Base-by-base conservation (phyloP, 2,329 filamentous ascomycete species). In the Phialemoniopsis sp. region DNA sequence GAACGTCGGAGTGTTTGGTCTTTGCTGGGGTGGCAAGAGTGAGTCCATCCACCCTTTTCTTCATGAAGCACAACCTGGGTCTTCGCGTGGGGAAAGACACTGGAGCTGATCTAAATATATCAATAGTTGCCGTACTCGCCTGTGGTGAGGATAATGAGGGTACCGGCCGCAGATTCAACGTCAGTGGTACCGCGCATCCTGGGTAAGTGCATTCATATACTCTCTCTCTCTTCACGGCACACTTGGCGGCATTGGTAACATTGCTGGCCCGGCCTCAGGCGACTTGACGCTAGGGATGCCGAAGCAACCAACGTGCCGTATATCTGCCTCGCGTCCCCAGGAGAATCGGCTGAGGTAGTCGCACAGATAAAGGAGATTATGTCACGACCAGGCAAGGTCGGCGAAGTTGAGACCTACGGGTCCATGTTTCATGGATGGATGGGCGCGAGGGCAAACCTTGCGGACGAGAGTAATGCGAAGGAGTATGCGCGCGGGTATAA, bases 391-490 rank as follows among this genome's bases (percentile, higher is more conserved):
- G 66, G 53, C 7, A 60, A 62, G 39, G 54, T 51, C 2, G 61
- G 68, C 13, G 51, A 68, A 41, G 64, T 76, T 13, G 69, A 75
- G 50, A 74, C 61, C 2, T 78, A 73, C 46, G 37, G 42, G 2
- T 66, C 57, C 37, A 76, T 75, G 65, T 63, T 66, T 48, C 76
- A 79, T 48, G 76, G 76, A n/a, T 80, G 72, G 71, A 79, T 79
- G 75, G 72, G 70, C 7, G 72, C 74, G 1, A 57, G 74, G 17
- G 63, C 68, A 1, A 58, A 76, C 37, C 51, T 78, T 10, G 57
- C 64, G 10, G 58, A 71, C 21, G 58, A 66, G 42, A 63, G 61
- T 32, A 68, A 68, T 36, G 58, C 60, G 50, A 61, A 56, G 36
- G 69, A 75, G 53, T 77, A 66, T 49, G 63, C 67, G 51, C 59